Evolutionary conservation across 2,329 filamentous ascomycete genomes (phyloP).

Genomic region (Sclerotinia subarctica): DNA sequence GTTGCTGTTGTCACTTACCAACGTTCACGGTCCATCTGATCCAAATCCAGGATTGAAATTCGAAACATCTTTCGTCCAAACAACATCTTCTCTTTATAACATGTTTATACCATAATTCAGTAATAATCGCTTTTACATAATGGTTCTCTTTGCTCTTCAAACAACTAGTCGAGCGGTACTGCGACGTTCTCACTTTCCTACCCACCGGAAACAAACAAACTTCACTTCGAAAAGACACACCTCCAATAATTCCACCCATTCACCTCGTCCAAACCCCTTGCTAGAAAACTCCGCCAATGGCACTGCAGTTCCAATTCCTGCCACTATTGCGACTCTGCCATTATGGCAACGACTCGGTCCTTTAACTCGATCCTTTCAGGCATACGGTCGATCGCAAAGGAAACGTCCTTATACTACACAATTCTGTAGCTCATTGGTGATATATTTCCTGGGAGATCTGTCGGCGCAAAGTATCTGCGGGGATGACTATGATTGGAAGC

Average conservation of each 20-base stretch:
- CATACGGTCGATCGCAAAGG: constrained; percentile 69
- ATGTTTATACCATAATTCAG: constrained; percentile 25
- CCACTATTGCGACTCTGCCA: constrained; percentile 41
- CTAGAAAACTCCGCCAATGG: constrained; percentile 28
- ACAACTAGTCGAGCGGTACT: constrained; percentile 26
- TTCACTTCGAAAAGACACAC: constrained; percentile 27
- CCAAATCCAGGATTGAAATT: neutral
- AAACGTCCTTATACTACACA: constrained; percentile 77
- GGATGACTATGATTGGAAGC: constrained; percentile 62
- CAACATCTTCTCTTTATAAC: constrained; percentile 5
- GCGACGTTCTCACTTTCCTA: constrained; percentile 28
- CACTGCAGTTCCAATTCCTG: constrained; percentile 45
- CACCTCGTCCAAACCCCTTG: constrained; percentile 20
- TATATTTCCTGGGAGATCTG: constrained; percentile 76
- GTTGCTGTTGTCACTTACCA: too few species aligned
- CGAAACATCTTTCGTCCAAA: neutral
- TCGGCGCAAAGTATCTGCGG: constrained; percentile 68
- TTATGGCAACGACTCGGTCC: constrained; percentile 59
- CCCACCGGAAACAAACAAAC: constrained; percentile 22
- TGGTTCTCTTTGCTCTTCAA: constrained; percentile 31
- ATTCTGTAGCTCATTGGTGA: constrained; percentile 68
- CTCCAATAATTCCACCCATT: constrained; percentile 22
- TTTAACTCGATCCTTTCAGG: constrained; percentile 50
- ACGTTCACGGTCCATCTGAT: neutral
- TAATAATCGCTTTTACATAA: constrained; percentile 23